A percentile compares a stretch with the other conserved stretches of the same genome.
Conservation (phyloP, 805 yeast genomes). For the Saccharomyces jurei region DNA sequence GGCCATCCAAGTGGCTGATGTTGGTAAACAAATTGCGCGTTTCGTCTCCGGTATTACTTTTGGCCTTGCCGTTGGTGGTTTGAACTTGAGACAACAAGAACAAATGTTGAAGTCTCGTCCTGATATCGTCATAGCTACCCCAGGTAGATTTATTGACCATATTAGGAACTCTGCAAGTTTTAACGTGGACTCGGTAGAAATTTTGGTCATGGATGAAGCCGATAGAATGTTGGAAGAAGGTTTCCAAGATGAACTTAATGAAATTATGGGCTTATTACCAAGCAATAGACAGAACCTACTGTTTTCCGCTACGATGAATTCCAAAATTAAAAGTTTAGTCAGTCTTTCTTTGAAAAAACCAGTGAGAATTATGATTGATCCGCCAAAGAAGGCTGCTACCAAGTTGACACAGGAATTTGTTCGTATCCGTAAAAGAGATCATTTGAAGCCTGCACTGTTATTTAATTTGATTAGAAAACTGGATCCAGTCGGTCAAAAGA, state of each 20-base stretch:
- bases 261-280: slow-evolving; percentile 80
- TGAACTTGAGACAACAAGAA: slow-evolving; percentile 90
- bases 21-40: slow-evolving; percentile 75
- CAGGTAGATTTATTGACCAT: slow-evolving; percentile 97
- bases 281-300: slow-evolving; percentile 86
- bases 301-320: slow-evolving; percentile 97
- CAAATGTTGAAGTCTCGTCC: slow-evolving; percentile 88
- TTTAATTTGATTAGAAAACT: slow-evolving; percentile 61
- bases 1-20: slow-evolving; percentile 93
- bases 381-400: slow-evolving; percentile 90
- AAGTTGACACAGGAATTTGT: slow-evolving; percentile 90
- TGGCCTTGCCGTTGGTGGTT: slow-evolving; percentile 97
- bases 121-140: slow-evolving; percentile 94
- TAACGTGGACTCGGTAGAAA: slow-evolving; percentile 83
- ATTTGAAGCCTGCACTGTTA: slow-evolving; percentile 73
- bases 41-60: slow-evolving; percentile 70
- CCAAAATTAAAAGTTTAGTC: slow-evolving; percentile 78
- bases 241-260: slow-evolving; percentile 89
- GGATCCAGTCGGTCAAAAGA: slow-evolving; percentile 52
- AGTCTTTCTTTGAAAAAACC: slow-evolving; percentile 85
- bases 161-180: slow-evolving; percentile 91
- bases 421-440: slow-evolving; percentile 84
- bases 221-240: slow-evolving; percentile 99
- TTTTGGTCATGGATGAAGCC: slow-evolving; percentile 92
- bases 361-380: slow-evolving; percentile 90